phyloP scores from a whole-genome alignment of 2,329 filamentous ascomycete genomes.

The Trichoderma endophyticum region DNA sequence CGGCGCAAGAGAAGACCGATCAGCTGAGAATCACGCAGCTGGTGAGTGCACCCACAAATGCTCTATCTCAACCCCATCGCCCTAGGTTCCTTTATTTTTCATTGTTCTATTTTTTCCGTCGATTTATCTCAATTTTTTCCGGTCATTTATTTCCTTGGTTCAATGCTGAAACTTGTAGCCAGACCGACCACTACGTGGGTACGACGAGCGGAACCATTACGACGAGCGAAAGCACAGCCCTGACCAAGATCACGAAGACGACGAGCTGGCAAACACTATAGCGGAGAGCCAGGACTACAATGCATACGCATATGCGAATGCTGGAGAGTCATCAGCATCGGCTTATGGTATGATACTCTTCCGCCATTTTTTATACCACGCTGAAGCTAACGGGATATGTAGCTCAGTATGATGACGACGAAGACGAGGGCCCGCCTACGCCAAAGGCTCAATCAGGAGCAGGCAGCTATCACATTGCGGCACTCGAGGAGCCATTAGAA shows the following conservation, averaged over 20 bases:
- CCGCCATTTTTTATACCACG: background rate
- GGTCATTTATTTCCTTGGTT: background rate
- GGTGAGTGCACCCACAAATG: constrained; percentile 6
- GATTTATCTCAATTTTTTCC: background rate
- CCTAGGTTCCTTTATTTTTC: background rate
- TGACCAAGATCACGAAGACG: constrained; percentile 21
- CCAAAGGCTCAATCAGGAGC: constrained; percentile 21
- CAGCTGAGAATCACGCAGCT: constrained; percentile 10
- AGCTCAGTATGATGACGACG: constrained; percentile 26
- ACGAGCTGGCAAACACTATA: constrained; percentile 22
- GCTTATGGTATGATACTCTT: constrained; percentile 23
- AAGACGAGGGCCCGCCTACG: constrained; percentile 27
- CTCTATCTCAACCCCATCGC: background rate
- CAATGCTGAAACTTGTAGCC: background rate
- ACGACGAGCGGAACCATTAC: constrained; percentile 11
- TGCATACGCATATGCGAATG: constrained; percentile 14
- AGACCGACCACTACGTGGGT: background rate
- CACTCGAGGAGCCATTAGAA: constrained; percentile 21
- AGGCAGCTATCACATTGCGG: constrained; percentile 16
- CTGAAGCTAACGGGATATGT: background rate
- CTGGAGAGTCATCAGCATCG: constrained; percentile 20
- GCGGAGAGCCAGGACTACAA: constrained; percentile 23
- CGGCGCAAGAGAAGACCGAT: background rate
- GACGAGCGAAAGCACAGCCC: constrained; percentile 4
- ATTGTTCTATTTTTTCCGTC: background rate